These are phyloP conservation scores for Hymenoscyphus salicellus DNA, from an alignment of 2,329 filamentous ascomycete genomes.

Conservation along the genomic window DNA sequence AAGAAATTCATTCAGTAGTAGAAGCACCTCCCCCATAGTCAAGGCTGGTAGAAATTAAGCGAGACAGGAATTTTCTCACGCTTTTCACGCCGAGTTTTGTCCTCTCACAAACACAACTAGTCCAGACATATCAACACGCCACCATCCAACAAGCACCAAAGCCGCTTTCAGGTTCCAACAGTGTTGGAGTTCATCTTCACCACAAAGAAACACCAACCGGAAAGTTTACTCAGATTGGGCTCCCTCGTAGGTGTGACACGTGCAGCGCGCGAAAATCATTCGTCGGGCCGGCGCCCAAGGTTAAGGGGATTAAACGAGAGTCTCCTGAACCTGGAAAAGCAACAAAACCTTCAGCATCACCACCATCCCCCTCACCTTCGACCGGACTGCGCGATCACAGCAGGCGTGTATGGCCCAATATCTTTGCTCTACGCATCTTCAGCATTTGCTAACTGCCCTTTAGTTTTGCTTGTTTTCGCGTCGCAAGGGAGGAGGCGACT, in stretches of 20 bases:
- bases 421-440: conserved; percentile 9
- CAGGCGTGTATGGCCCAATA: conserved; percentile 21
- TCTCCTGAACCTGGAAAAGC: background rate
- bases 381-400: conserved; percentile 17
- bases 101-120: background rate
- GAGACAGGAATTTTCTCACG: background rate
- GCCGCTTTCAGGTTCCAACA: background rate
- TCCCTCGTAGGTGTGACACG: background rate
- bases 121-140: background rate
- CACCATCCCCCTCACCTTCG: conserved; percentile 20
- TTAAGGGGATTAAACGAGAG: background rate
- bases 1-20: background rate
- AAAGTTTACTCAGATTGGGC: background rate
- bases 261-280: background rate
- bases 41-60: background rate
- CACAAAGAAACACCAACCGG: background rate
- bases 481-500: conserved; percentile 17
- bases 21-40: background rate
- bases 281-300: background rate
- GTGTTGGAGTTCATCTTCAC: background rate
- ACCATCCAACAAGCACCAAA: background rate
- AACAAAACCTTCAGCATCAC: conserved; percentile 14
- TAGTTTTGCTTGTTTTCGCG: conserved; percentile 20
- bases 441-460: conserved; percentile 25
- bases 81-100: background rate